These are phyloP conservation scores for Phytophthora fragariaefolia DNA, from an alignment of 352 stramenopile genomes.

Conservation along the genomic window DNA sequence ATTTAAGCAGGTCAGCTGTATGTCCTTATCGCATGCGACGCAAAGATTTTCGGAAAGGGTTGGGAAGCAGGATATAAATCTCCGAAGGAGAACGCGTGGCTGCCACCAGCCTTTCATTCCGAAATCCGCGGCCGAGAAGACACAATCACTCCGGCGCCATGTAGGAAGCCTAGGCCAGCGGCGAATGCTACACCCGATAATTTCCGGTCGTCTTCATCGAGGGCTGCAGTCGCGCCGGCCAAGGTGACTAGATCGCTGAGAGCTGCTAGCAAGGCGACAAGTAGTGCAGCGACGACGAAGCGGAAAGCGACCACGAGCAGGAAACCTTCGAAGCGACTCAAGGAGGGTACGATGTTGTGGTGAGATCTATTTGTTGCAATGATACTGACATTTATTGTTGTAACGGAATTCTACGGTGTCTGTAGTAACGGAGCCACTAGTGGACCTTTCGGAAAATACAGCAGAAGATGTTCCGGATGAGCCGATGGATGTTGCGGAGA, in stretches of 20 bases:
- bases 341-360: background rate
- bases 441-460: background rate
- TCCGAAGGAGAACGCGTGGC: constrained; percentile 8
- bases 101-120: constrained; percentile 4
- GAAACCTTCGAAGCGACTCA: background rate
- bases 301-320: background rate
- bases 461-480: background rate
- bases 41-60: constrained; percentile 3
- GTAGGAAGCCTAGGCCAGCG: background rate
- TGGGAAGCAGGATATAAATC: constrained; percentile 8
- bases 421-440: background rate
- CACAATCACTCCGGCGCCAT: constrained; percentile 8
- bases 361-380: background rate
- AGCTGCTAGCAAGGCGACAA: background rate
- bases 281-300: background rate
- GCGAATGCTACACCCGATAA: background rate
- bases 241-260: background rate
- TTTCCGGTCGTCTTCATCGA: background rate
- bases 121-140: background rate
- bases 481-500: background rate
- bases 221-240: background rate
- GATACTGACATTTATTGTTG: background rate
- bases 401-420: background rate
- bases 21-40: constrained; percentile 10
- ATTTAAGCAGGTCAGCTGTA: constrained; percentile 13